Base-by-base conservation (phyloP, 1,284 basidiomycete genomes). In the Hypsizygus ulmarius region DNA sequence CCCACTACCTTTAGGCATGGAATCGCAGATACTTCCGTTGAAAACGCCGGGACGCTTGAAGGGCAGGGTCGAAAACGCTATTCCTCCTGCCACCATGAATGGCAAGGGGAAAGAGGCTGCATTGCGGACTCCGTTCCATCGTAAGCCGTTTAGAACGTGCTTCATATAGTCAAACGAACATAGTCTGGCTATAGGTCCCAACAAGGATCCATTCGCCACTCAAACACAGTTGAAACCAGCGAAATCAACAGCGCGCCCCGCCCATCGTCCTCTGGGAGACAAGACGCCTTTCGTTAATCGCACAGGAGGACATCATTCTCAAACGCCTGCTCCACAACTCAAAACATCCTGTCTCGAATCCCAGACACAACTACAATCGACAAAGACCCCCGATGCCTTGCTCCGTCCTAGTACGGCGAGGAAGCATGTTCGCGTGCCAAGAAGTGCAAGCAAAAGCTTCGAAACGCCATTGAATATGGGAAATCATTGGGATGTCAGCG, bases 401-500 rank as follows among this genome's bases (percentile, higher is more conserved):
- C 68, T 76, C 9, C 76, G 82, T 3, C 82, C 84, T 0, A 87
- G 84, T 52, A 85, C 84, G 5, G 73, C 76, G 15, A 69, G 87
- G 40, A 81, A 75, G 63, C 76, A 79, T 46, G 63, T 71, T 36
- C 71, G 84, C 36, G 67, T 69, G 18, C 79, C 77, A 46, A 61
- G 61, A 27, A 72, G 65, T 46, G 65, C 63, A 15, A 62, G 54
- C 39, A 73, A 71, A 52, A 67, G 52, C 12, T 86, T 87, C 55
- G 73, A 84, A 60, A 90, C 88, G 0, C 87, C 87, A 1, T 53
- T 73, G 36, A 82, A 81, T n/a, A 71, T 70, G 9, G 84, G 84
- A 8, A 76, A 81, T 49, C 79, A 84, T 52, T 90, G 87, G 87
- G 85, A 90, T 57, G 74, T 86, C 32, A 82, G 79, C 55, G 85